Percentiles rank a stretch among this genome's conserved stretches.
Conservation (phyloP, 805 yeast genomes). For the Cyberlindnera xylosilytica region DNA sequence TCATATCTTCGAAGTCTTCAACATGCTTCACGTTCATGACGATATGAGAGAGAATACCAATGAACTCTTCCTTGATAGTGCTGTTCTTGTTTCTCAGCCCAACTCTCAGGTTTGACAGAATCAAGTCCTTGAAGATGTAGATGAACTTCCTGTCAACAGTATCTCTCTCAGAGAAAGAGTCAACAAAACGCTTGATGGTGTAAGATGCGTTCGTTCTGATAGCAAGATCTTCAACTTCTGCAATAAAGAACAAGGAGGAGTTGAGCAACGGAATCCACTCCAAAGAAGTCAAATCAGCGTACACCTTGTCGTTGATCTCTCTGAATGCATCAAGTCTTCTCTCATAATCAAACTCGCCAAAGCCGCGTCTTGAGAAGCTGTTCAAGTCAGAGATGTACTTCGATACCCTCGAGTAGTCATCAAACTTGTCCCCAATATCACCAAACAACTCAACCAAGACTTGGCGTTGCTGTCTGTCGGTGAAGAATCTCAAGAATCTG, state of each 20-base stretch:
- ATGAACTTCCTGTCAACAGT: conserved; percentile 30
- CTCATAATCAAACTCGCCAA: conserved; percentile 79
- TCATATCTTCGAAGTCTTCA: conserved; percentile 63
- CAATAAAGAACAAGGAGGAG: conserved; percentile 64
- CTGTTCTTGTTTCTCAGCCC: conserved; percentile 66
- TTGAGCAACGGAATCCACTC: conserved; percentile 84
- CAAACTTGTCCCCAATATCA: conserved; percentile 53
- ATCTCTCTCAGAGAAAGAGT: conserved; percentile 32
- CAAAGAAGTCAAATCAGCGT: conserved; percentile 37
- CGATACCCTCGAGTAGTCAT: conserved; percentile 43
- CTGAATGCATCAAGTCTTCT: conserved; percentile 67
- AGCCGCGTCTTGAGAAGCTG: conserved; percentile 56
- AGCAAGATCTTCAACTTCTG: conserved; percentile 76
- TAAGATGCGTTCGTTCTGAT: conserved; percentile 74
- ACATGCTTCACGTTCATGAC: conserved; percentile 45
- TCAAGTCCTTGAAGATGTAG: conserved; percentile 43
- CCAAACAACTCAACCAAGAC: conserved; percentile 58
- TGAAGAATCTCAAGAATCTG: conserved; percentile 53
- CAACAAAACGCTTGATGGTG: conserved; percentile 61
- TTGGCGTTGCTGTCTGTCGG: conserved; percentile 60
- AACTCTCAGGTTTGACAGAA: conserved; percentile 62
- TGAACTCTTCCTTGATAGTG: conserved; percentile 66
- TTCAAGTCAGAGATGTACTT: conserved; percentile 62
- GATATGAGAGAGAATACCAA: conserved; percentile 61
- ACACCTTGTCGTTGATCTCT: conserved; percentile 55